Evolutionary conservation across 164 flowering plant species (phyloP).

Genomic region (Macadamia integrifolia): DNA sequence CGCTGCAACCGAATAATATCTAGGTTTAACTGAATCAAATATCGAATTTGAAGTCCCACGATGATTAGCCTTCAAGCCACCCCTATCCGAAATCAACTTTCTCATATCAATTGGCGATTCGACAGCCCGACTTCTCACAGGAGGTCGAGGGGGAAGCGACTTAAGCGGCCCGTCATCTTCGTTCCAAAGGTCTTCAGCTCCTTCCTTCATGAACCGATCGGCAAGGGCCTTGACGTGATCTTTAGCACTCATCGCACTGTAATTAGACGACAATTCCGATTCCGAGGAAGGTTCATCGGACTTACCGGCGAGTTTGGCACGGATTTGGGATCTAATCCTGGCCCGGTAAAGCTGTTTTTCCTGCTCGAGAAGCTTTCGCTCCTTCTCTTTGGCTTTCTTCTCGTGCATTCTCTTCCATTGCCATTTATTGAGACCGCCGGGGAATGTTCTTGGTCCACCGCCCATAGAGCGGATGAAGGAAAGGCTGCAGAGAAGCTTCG

Average conservation of each 20-base stretch:
- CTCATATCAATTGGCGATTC: conserved; percentile 36
- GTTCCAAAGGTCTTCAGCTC: conserved; percentile 95
- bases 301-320: conserved; percentile 40
- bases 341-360: conserved; percentile 90
- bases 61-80: conserved; percentile 7
- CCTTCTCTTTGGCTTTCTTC: conserved; percentile 87
- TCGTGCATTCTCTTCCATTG: conserved; percentile 97
- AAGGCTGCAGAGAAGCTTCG: conserved; percentile 27
- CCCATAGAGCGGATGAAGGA: conserved; percentile 66
- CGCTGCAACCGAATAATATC: conserved; percentile 33
- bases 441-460: conserved; percentile 94
- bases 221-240: conserved; percentile 75
- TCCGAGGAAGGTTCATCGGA: conserved; percentile 10
- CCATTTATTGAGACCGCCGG: conserved; percentile 97
- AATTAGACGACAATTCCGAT: conserved; percentile 6
- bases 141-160: conserved; percentile 15
- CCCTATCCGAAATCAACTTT: conserved; percentile 21
- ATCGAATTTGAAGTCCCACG: not conserved
- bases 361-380: conserved; percentile 65
- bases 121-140: not conserved
- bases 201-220: conserved; percentile 79
- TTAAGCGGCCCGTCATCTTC: conserved; percentile 69
- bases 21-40: conserved; percentile 12
- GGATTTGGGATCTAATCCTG: conserved; percentile 71
- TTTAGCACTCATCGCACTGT: conserved; percentile 48